Base-by-base conservation (phyloP, 306 rosid species). In the Cucumis hystrix region DNA sequence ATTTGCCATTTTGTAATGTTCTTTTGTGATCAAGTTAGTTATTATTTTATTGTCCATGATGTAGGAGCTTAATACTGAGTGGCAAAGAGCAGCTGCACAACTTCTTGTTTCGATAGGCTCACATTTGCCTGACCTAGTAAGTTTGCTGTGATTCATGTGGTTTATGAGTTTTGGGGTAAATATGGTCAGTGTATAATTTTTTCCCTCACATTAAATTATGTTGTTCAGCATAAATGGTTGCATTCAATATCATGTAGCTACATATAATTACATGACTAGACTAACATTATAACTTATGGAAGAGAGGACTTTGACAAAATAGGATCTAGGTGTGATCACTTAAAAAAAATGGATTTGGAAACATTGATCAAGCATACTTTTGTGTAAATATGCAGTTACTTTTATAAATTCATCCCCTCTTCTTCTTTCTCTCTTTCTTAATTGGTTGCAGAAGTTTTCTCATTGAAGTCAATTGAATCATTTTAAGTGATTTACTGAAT, bases 71-170 rank as follows among this genome's bases (percentile, higher is more conserved):
- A 89, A 86, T 84, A 83, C 89, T 20, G 97, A 94, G 74, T 94
- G 98, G 98, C 98, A 91, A 84, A 87, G 95, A 79, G 95, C 97
- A 81, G 98, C 98, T 69, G 79, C 96, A 74, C 84, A 86, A 75
- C 86, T 94, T 65, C 97, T 94, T 84, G 97, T 94, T 76, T 89
- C 98, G 13, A 90, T 94, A 73, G 97, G 97, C 71, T 88, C 88
- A 68, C 96, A 94, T 87, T 87, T 94, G 75, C 95, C 97, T 2
- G 98, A 94, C 83, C 91, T 94, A 43, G 98, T 94, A 84, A 87
- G 98, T 87, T 62, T 76, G 17, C 47, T 28, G 49, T 18, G n/a
- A 54, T 75, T 55, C 51, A 54, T 11, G n/a, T 40, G n/a, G 33
- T 54, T 37, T 75, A 75, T 75, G 49, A 17, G 3, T 75, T 20